Conservation (phyloP, 768 basidiomycete genomes). For the Solioccasus polychromus region DNA sequence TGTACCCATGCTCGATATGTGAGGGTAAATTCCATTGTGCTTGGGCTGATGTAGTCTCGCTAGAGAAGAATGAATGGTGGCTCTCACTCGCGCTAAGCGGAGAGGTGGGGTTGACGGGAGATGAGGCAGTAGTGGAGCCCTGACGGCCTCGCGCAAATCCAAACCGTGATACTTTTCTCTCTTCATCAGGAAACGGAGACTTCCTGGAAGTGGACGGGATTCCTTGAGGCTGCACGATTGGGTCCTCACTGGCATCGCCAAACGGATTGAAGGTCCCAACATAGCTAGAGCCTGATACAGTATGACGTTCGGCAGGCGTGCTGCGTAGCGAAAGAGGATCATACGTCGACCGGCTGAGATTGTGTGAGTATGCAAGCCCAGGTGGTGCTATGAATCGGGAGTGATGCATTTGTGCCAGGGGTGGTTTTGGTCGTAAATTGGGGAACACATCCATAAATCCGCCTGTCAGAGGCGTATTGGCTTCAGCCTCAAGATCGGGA, state of each 20-base stretch:
- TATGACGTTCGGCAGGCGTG: constrained; percentile 44
- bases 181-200: constrained; percentile 52
- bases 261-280: constrained; percentile 82
- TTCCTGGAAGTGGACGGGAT: constrained; percentile 32
- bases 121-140: constrained; percentile 54
- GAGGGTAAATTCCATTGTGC: constrained; percentile 45
- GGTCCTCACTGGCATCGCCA: constrained; percentile 55
- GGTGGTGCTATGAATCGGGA: constrained; percentile 47
- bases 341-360: constrained; percentile 50
- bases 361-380: constrained; percentile 49
- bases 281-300: constrained; percentile 51
- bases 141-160: constrained; percentile 75
- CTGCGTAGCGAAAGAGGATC: constrained; percentile 46
- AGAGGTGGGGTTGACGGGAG: constrained; percentile 55
- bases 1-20: constrained; percentile 41
- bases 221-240: constrained; percentile 27
- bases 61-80: constrained; percentile 47
- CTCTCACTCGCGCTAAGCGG: constrained; percentile 51
- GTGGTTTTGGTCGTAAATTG: constrained; percentile 42
- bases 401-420: constrained; percentile 19
- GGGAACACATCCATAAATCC: constrained; percentile 73
- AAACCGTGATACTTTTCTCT: constrained; percentile 73
- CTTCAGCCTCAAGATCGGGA: constrained; percentile 45
- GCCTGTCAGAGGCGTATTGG: constrained; percentile 58
- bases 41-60: constrained; percentile 35